These are phyloP conservation scores for Penicillium steckii DNA, from an alignment of 495 filamentous ascomycete genomes.

Conservation along the genomic window DNA sequence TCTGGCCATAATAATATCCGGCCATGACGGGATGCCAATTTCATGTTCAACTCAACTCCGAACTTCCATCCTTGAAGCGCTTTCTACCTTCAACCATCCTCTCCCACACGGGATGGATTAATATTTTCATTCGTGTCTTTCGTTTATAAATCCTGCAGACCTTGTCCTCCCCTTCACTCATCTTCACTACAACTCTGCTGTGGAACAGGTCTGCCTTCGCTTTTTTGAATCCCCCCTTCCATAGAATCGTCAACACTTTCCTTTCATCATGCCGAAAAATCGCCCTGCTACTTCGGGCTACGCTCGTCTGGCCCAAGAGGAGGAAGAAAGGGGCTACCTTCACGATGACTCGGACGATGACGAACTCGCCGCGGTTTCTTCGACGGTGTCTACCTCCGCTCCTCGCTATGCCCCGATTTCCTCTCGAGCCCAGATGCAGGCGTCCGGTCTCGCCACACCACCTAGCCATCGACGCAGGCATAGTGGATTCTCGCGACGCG, in stretches of 20 bases:
- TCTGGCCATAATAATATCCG: constrained; percentile 24
- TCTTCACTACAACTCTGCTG: constrained; percentile 2
- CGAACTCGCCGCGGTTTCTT: constrained; percentile 52
- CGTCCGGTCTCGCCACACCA: constrained; percentile 37
- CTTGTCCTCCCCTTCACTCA: constrained; percentile 2
- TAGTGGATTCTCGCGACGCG: constrained; percentile 50
- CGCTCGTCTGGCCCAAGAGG: constrained; percentile 86
- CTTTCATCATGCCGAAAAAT: constrained; percentile 49
- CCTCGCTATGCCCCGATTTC: constrained; percentile 70
- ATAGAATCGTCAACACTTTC: constrained; percentile 12
- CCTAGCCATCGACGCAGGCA: constrained; percentile 45
- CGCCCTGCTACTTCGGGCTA: constrained; percentile 84
- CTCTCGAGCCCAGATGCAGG: constrained; percentile 49
- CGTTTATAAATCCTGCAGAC: constrained; percentile 11
- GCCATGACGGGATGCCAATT: constrained; percentile 23
- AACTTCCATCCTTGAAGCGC: constrained; percentile 4
- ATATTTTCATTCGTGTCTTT: constrained; percentile 16
- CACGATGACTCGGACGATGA: constrained; percentile 75
- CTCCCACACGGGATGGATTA: constrained; percentile 24
- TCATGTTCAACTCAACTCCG: constrained; percentile 12
- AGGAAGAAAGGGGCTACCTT: constrained; percentile 58
- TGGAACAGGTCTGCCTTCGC: neutral
- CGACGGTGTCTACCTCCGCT: constrained; percentile 58
- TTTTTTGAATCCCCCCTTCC: constrained; percentile 11
- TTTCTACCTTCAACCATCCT: neutral